Base-by-base conservation (phyloP, 768 basidiomycete species). In the Trametes punicea region DNA sequence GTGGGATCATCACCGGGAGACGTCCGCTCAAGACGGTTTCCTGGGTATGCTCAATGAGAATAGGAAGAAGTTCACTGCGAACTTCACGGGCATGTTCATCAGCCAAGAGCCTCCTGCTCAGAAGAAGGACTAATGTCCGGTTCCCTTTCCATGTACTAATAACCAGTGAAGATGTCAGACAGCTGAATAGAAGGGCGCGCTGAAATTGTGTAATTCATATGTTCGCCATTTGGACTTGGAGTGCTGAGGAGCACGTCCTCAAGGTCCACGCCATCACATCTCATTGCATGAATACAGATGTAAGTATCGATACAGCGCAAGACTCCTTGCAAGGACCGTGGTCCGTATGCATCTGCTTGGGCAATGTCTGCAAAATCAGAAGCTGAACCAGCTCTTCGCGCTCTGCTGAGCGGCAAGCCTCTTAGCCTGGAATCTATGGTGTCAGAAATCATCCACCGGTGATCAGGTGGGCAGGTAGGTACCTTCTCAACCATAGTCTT, bases 401-500 rank as follows among this genome's bases (percentile, higher is more conserved):
- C 78, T 77, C 62, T 87, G 83, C 62, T 83, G 76, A 13, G 83
- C 71, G 15, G 87, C 87, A 5, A 87, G 65, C 36, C 75, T 74
- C 65, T 85, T 88, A 6, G 87, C 85, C 82, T 86, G 49, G 16
- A 55, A 47, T 29, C 36, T 30, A 18, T 48, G 10, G 26, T 33
- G 18, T 29, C 13, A 27, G 27, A 2, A n/a, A 23, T 50, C 33
- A 49, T 42, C 27, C 38, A 44, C n/a, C 27, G 21, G 29, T 47
- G 46, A 6, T 21, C 27, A 42, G 11, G 16, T 11, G 26, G 27
- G n/a, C 30, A 8, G 51, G 11, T 38, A 55, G 61, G 53, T 51
- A 84, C 85, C 77, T 88, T 84, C 1, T 75, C 64, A 1, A 82
- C 77, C 85, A 88, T 86, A 60, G 72, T 79, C 64, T 75, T 81